Conservation (phyloP, 2,329 filamentous ascomycete genomes). For the Colletotrichum spaethianum region DNA sequence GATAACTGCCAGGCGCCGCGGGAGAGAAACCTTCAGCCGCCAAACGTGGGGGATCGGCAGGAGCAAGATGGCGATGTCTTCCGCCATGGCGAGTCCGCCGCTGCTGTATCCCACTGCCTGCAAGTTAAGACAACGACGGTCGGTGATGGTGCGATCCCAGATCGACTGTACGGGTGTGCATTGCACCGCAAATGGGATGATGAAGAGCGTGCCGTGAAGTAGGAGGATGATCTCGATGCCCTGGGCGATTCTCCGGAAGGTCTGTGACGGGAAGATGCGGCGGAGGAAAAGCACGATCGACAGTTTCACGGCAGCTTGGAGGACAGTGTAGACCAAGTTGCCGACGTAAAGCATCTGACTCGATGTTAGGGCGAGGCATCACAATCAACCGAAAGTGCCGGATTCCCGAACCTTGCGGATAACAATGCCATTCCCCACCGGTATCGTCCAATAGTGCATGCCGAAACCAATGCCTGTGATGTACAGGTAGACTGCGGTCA, state of each 20-base stretch:
- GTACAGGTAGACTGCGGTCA: constrained; percentile 7
- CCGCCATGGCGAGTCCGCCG: too few species aligned
- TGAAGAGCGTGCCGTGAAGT: constrained; percentile 8
- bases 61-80: too few species aligned
- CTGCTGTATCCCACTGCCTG: too few species aligned
- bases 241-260: constrained; percentile 3
- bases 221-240: not conserved
- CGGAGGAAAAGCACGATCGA: constrained; percentile 18
- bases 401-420: constrained; percentile 9
- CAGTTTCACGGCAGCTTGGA: constrained; percentile 14
- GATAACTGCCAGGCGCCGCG: too few species aligned
- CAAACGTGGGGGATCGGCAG: too few species aligned
- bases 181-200: not conserved
- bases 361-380: not conserved
- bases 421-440: not conserved
- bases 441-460: constrained; percentile 19
- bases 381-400: not conserved
- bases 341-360: constrained; percentile 14
- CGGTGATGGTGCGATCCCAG: too few species aligned
- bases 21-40: too few species aligned
- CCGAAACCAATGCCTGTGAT: constrained; percentile 16
- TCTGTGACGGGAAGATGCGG: constrained; percentile 8
- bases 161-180: not conserved
- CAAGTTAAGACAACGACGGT: too few species aligned
- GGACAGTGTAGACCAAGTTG: constrained; percentile 14